Conservation (phyloP, 345 rosid genomes). For the Hypericum androsaemum region DNA sequence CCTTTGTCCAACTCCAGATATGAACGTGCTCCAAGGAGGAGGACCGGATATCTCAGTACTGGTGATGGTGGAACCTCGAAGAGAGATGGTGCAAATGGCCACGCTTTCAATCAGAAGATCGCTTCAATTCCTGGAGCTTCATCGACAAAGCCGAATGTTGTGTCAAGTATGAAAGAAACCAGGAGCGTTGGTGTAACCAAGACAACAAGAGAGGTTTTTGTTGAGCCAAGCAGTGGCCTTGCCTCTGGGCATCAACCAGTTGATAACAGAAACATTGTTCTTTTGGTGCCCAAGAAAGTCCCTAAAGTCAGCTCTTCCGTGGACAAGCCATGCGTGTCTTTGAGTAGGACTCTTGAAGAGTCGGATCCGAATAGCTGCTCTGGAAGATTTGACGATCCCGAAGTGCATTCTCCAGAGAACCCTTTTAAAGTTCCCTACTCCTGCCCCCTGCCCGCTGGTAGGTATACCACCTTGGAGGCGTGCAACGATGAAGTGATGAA, state of each 20-base stretch:
- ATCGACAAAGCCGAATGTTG: constrained; percentile 22
- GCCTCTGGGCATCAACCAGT: constrained; percentile 21
- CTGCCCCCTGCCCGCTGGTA: constrained; percentile 38
- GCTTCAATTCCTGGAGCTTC: constrained; percentile 18
- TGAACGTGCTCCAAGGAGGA: constrained; percentile 3
- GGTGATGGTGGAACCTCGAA: constrained; percentile 12
- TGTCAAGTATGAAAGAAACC: constrained; percentile 21
- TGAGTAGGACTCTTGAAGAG: constrained; percentile 21
- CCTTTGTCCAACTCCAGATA: constrained; percentile 12
- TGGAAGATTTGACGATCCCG: constrained; percentile 21
- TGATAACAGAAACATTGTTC: constrained; percentile 33
- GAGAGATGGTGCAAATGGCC: constrained; percentile 9
- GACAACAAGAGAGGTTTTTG: constrained; percentile 21
- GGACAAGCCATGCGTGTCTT: constrained; percentile 13
- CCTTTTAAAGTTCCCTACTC: constrained; percentile 36
- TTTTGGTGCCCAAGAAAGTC: constrained; percentile 34
- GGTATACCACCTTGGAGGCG: constrained; percentile 21
- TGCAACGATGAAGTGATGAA: constrained; percentile 16
- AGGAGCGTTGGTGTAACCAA: constrained; percentile 18
- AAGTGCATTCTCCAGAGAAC: constrained; percentile 18
- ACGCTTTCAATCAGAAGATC: constrained; percentile 15
- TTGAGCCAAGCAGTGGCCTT: constrained; percentile 19
- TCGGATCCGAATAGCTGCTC: constrained; percentile 23
- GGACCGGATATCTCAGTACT: constrained; percentile 13
- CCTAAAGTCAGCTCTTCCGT: constrained; percentile 15